Percentiles rank a stretch among this genome's conserved stretches.
These are phyloP conservation scores for Durotheca rogersii DNA, from an alignment of 495 filamentous ascomycete species.

Conservation along the genomic window DNA sequence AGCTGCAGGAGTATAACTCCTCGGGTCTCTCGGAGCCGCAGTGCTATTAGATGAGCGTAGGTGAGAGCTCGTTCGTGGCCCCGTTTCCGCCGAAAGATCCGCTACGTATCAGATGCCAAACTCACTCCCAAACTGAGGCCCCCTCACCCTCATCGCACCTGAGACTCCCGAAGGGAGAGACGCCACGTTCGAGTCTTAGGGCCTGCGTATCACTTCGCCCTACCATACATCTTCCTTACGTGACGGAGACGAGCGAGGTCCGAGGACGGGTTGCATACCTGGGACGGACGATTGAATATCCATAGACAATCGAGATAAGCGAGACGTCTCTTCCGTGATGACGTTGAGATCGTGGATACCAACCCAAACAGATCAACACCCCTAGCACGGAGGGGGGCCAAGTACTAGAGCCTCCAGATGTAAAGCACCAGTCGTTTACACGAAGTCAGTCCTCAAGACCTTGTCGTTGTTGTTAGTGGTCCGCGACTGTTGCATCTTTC, in stretches of 20 bases:
- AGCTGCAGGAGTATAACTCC: slow-evolving; percentile 11
- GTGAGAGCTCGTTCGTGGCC: slow-evolving; percentile 5
- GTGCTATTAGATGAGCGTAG: slow-evolving; percentile 6
- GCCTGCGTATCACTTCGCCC: no score
- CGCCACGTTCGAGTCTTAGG: no score
- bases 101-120: slow-evolving; percentile 15
- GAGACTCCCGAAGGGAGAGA: not conserved
- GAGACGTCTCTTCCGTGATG: not conserved
- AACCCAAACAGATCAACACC: not conserved
- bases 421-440: no score
- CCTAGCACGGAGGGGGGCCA: no score
- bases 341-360: not conserved
- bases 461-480: no score
- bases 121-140: not conserved
- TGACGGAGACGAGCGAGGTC: not conserved
- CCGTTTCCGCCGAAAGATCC: slow-evolving; percentile 2
- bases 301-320: not conserved
- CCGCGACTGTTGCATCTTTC: no score
- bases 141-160: not conserved
- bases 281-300: not conserved
- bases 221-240: not conserved
- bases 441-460: no score
- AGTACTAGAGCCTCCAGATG: no score
- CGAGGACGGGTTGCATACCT: not conserved
- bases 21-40: slow-evolving; percentile 26